Conservation (phyloP, 2,329 filamentous ascomycete genomes). For the Onygenales sp. region DNA sequence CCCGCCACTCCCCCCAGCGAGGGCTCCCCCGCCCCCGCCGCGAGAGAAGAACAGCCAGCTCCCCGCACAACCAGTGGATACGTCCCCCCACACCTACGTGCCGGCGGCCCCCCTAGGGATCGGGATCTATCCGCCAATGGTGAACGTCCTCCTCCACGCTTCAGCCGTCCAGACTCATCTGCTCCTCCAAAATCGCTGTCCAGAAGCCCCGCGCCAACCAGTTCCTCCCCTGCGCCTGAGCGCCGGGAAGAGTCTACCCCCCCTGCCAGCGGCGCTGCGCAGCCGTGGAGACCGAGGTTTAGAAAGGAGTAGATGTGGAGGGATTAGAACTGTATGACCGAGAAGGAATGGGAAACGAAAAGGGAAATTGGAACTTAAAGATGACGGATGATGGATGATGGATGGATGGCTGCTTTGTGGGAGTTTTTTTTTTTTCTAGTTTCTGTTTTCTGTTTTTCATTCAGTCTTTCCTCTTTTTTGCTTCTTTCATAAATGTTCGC, state of each 20-base stretch:
- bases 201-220: constrained; percentile 6
- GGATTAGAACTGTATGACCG: background rate
- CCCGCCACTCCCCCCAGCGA: constrained; percentile 12
- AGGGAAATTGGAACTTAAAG: background rate
- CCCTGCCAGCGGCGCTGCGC: constrained; percentile 2
- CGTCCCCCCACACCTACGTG: constrained; percentile 10
- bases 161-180: constrained; percentile 1
- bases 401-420: background rate
- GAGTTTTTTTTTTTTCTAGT: background rate
- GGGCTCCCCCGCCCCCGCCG: constrained; percentile 17
- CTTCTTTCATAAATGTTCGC: too few relatives aligned
- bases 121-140: constrained; percentile 9
- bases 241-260: constrained; percentile 4
- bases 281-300: constrained; percentile 10
- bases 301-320: constrained; percentile 6
- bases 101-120: constrained; percentile 1
- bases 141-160: background rate
- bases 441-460: background rate
- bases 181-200: constrained; percentile 5
- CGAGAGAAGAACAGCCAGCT: constrained; percentile 1
- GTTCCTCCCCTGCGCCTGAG: constrained; percentile 8
- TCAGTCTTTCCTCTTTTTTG: background rate
- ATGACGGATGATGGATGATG: background rate
- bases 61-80: constrained; percentile 7
- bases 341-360: background rate